Evolutionary conservation across 305 asterid genomes (phyloP).

Genomic region (Fraxinus angustifolia): DNA sequence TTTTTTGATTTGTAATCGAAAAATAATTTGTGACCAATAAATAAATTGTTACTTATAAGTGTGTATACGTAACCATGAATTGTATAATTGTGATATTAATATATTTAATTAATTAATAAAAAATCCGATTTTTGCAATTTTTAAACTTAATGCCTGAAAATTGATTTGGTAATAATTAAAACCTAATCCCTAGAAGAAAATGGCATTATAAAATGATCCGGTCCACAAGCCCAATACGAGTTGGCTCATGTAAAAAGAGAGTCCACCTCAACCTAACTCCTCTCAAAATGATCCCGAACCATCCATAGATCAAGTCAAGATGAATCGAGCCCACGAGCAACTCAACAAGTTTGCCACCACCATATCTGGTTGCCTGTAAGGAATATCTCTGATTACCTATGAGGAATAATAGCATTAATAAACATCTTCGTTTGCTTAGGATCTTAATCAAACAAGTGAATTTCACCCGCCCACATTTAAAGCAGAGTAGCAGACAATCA

Average conservation of each 20-base stretch:
- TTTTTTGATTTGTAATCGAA: too few relatives aligned
- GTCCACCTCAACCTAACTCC: background rate
- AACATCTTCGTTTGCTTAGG: background rate
- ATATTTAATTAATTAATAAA: too few relatives aligned
- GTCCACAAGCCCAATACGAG: background rate
- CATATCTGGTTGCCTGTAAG: background rate
- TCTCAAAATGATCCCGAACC: background rate
- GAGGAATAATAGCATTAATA: background rate
- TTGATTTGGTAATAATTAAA: too few relatives aligned
- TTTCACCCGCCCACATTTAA: background rate
- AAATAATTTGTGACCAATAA: too few relatives aligned
- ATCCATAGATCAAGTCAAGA: background rate
- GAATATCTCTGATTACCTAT: background rate
- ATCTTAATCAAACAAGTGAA: background rate
- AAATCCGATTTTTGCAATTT: too few relatives aligned
- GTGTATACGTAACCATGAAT: too few relatives aligned
- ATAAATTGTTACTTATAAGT: too few relatives aligned
- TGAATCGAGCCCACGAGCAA: background rate
- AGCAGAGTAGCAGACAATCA: background rate
- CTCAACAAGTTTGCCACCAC: background rate
- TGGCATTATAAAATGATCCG: too few relatives aligned
- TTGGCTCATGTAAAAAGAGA: background rate
- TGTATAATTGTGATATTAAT: too few relatives aligned
- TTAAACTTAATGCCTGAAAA: too few relatives aligned
- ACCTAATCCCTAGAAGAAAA: too few relatives aligned